Conservation (phyloP, 768 basidiomycete species). For the Auriscalpium microsporum region DNA sequence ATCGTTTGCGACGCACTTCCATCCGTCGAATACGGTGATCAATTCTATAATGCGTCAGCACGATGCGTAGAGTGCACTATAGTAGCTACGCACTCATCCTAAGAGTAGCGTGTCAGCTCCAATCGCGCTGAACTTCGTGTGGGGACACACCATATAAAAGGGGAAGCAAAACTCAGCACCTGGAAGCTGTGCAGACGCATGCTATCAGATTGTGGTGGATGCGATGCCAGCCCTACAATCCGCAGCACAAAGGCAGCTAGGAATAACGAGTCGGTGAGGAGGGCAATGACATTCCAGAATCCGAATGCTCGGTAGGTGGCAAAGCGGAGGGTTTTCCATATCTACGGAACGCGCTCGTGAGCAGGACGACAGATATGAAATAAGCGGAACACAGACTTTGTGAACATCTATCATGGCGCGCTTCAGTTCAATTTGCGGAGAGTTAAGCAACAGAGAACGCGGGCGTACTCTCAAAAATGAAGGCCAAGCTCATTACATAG, state of each 20-base stretch:
- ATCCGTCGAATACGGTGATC: conserved; percentile 74
- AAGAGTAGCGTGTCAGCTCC: neutral
- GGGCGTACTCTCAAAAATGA: conserved; percentile 65
- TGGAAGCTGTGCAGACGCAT: conserved; percentile 73
- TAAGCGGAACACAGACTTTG: too few species aligned
- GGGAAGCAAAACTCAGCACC: conserved; percentile 78
- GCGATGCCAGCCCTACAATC: conserved; percentile 40
- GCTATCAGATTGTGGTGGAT: conserved; percentile 27
- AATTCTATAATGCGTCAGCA: conserved; percentile 40
- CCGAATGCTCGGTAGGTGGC: conserved; percentile 75
- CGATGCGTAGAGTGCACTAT: neutral
- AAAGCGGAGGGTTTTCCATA: conserved; percentile 62
- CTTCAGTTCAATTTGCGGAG: too few species aligned
- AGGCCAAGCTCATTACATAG: conserved; percentile 72
- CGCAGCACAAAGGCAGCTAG: conserved; percentile 69
- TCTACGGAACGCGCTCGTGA: conserved; percentile 28
- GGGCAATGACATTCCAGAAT: conserved; percentile 67
- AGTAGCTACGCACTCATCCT: conserved; percentile 69
- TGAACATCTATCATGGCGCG: too few species aligned
- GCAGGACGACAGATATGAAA: too few species aligned
- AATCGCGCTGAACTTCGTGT: neutral
- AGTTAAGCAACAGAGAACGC: too few species aligned
- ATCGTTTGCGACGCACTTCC: conserved; percentile 45
- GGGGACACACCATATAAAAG: conserved; percentile 69
- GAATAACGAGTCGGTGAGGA: conserved; percentile 68